These are phyloP conservation scores for Fusarium chlamydosporum DNA, from an alignment of 2,329 filamentous ascomycete genomes.

Conservation along the genomic window DNA sequence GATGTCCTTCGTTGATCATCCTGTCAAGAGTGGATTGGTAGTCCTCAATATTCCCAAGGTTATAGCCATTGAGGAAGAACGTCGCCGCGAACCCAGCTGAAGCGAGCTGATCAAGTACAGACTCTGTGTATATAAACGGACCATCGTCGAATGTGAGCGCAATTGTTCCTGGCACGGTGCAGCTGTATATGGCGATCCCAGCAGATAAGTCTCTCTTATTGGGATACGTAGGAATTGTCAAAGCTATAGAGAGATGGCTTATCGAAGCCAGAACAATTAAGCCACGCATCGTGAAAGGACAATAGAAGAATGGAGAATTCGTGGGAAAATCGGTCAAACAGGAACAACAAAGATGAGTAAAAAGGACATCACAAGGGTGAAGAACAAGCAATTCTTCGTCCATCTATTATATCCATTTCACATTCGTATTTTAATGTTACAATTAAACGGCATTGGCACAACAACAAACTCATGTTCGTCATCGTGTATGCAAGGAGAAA, in stretches of 20 bases:
- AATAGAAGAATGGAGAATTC: too few species aligned
- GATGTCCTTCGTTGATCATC: constrained; percentile 24
- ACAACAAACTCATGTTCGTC: constrained; percentile 17
- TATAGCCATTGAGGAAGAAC: constrained; percentile 24
- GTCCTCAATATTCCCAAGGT: constrained; percentile 24
- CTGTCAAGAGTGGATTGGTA: constrained; percentile 19
- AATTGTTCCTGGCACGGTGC: constrained; percentile 15
- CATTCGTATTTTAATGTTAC: not conserved
- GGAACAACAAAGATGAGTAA: not conserved
- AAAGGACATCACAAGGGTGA: rapidly evolving
- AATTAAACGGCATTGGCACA: constrained; percentile 7
- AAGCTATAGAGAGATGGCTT: not conserved
- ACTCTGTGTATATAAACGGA: constrained; percentile 18
- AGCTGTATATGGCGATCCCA: constrained; percentile 21
- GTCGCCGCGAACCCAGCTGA: constrained; percentile 15
- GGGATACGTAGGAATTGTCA: not conserved
- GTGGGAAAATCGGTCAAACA: not conserved
- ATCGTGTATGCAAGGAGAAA: constrained; percentile 26
- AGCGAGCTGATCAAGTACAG: constrained; percentile 31
- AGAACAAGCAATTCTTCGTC: not conserved
- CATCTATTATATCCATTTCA: not conserved
- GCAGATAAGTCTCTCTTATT: constrained; percentile 9
- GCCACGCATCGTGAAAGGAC: constrained; percentile 3
- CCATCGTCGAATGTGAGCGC: constrained; percentile 35
- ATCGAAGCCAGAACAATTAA: not conserved